Evolutionary conservation across 1,139 yeast species (phyloP), one percentile per base, ranked within the genome.

Genomic region (Lizanozyma gosingica): DNA sequence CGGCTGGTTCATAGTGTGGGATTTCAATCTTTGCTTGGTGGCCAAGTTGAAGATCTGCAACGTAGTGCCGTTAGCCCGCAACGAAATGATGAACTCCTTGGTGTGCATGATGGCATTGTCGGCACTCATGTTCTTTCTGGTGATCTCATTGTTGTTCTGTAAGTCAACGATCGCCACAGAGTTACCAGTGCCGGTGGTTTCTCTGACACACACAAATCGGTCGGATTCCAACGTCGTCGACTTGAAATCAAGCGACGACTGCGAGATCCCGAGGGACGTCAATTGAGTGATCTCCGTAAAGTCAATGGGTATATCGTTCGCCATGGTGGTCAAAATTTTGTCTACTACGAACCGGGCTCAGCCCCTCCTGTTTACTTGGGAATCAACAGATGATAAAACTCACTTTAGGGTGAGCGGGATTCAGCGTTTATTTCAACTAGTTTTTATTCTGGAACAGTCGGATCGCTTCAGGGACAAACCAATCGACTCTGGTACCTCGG

Each of bases 51-150:
- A 94, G 52, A 92, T 85, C 68, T 92, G 98, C 47, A 90, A 76
- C 36, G 96, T 88, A 42, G 96, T 87, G 49, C 97, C 97, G 56
- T 90, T 94, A 37, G 98, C 97, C 57, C 97, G 77, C 49, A 94
- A 77, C 17, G 96, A 88, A 53, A 94, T 90, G 49, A 92, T 90
- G 63, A 81, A 78, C 61, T 87, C 83, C 22, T 68, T 60, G 15
- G 98, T 97, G 62, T 90, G 95, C 94, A 94, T 83, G 57, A 94
- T 92, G 40, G 97, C 97, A 49, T 90, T 85, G 65, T 94, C 99
- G 39, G 98, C 99, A 42, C 87, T 78, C 96, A 94, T 94, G 61
- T 85, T 84, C 66, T 94, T 90, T 56, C 95, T 80, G 37, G 78
- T 72, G 27, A 80, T 78, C 51, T 86, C 81, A 52, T 79, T 76